A percentile compares a stretch with the other conserved stretches of the same genome.
phyloP scores from a whole-genome alignment of 2,329 filamentous ascomycete genomes.

The Sordariomycetes sp. region DNA sequence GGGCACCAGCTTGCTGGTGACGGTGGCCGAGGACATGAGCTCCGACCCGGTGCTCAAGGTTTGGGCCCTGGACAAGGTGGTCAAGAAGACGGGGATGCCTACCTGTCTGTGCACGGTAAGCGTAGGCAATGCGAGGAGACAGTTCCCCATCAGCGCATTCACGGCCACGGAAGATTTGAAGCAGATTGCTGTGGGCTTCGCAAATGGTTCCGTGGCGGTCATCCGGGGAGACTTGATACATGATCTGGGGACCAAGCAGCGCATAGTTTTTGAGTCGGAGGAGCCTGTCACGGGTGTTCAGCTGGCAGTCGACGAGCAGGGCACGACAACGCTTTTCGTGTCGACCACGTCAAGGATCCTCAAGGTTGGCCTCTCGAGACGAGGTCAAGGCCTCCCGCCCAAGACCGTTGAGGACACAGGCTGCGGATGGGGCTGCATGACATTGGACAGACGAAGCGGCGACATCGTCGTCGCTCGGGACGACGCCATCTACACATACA shows the following conservation, averaged over 20 bases:
- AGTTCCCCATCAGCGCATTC: constrained; percentile 92
- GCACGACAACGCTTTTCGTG: constrained; percentile 80
- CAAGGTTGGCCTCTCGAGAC: constrained; percentile 77
- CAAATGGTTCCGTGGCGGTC: constrained; percentile 87
- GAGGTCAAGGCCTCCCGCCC: constrained; percentile 81
- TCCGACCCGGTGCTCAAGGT: constrained; percentile 87
- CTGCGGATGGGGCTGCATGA: constrained; percentile 93
- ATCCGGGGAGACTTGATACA: constrained; percentile 92
- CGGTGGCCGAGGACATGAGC: constrained; percentile 77
- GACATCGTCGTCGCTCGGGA: constrained; percentile 89
- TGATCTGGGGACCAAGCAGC: constrained; percentile 86
- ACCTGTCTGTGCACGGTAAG: constrained; percentile 78
- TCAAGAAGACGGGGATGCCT: constrained; percentile 87
- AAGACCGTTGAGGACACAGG: constrained; percentile 83
- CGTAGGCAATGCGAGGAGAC: constrained; percentile 83
- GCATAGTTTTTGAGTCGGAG: constrained; percentile 92
- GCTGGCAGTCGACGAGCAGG: constrained; percentile 49
- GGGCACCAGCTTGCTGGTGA: constrained; percentile 77
- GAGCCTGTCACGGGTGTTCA: constrained; percentile 92
- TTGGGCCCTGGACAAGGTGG: constrained; percentile 91
- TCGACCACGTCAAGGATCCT: constrained; percentile 83
- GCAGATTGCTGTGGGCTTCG: constrained; percentile 91
- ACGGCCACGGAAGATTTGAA: constrained; percentile 79
- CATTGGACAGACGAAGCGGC: constrained; percentile 66
- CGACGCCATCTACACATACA: constrained; percentile 94